Evolutionary conservation across 768 basidiomycete species (phyloP), one percentile per base, ranked within the genome.

Genomic region (Xerocomellus intermedius): DNA sequence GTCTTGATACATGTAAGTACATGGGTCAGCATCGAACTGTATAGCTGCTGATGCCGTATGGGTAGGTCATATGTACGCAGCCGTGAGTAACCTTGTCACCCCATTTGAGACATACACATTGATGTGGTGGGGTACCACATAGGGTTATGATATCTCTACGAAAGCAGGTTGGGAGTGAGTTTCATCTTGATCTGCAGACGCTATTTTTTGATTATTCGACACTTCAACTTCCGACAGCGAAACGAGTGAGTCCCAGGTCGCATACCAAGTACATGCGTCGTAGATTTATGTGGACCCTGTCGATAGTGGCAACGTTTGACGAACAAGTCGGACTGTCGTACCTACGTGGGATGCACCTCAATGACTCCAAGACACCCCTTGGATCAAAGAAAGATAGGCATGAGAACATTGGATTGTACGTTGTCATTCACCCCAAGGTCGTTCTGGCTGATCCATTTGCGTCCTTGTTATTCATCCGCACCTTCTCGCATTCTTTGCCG

Each of bases 61-160:
- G 14, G 6, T 33, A 90, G 87, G 87, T 67, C 91, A 92, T 71
- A 74, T 86, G 63, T 90, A 89, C 54, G 85, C 90, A 4, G 89
- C 91, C 2, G 87, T 87, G 65, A 55, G 81, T 66, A 30, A 42
- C 5, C 7, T 87, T 87, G 53, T 82, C 83, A 59, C 22, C 74
- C 60, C 12, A 32, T 24, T n/a, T 21, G 21, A 30, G 30, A 17
- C 19, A 16, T 38, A 4, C 19, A 19, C 33, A 28, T 46, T 24
- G 22, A 50, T n/a, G 24, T 14, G 37, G 16, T 2, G 21, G 41
- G 43, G 10, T 39, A 35, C 28, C 21, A 30, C 43, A 9, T 46
- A 89, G 86, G 91, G 91, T 2, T 91, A 92, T 60, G 90, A 94
- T 66, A 82, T 94, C 37, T 80, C 89, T 24, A 86, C 86, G 0